A percentile compares a stretch with the other conserved stretches of the same genome.
Evolutionary conservation across 768 basidiomycete species (phyloP).

Genomic region (Phylloporus sp.): DNA sequence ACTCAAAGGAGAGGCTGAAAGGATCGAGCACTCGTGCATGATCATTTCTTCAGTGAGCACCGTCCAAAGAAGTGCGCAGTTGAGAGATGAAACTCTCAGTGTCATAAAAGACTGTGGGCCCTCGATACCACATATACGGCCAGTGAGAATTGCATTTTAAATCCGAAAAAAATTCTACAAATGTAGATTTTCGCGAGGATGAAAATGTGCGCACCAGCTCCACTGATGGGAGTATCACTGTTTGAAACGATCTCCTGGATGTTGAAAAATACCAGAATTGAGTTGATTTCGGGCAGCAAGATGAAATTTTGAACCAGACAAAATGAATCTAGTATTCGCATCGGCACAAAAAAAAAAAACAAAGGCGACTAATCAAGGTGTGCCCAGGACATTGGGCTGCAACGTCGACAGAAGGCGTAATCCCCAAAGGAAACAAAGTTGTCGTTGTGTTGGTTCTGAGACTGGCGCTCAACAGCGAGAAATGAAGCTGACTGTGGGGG

Average conservation of each 20-base stretch:
- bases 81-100: not conserved
- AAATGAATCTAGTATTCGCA: not conserved
- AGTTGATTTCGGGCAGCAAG: not conserved
- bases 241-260: not conserved
- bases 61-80: not conserved
- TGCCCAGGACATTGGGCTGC: not conserved
- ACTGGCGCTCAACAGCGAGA: too few species aligned
- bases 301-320: not conserved
- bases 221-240: not conserved
- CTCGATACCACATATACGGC: not conserved
- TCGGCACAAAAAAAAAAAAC: not conserved
- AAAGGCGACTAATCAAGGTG: not conserved
- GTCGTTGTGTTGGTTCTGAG: not conserved
- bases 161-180: not conserved
- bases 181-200: not conserved
- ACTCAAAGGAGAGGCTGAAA: not conserved
- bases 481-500: not conserved
- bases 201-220: not conserved
- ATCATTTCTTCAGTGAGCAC: not conserved
- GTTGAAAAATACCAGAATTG: not conserved
- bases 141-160: constrained; percentile 12
- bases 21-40: not conserved
- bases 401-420: not conserved
- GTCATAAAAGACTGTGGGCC: not conserved
- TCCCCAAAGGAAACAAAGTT: not conserved